Base-by-base conservation (phyloP, 2,329 filamentous ascomycete species). In the Fusarium nygamai region DNA sequence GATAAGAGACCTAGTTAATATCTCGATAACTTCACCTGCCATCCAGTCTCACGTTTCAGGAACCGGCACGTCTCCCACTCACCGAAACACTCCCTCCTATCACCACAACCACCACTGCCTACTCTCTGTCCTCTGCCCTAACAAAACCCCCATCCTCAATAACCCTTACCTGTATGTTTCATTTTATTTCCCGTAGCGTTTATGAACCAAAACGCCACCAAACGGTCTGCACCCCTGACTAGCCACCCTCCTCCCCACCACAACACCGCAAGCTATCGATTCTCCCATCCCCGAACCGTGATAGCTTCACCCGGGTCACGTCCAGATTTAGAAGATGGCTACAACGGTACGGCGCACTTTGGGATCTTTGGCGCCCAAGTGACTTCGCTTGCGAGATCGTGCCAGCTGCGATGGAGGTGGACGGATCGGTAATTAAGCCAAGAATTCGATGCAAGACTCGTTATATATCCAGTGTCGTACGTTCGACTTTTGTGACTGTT, bases 261-360 rank as follows among this genome's bases (percentile, higher is more conserved):
- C 44, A 29, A 44, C 56, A 71, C 69, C 67, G 61, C 51, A 61
- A n/a, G 67, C 71, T 74, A 74, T 72, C 56, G 71, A 73, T 71
- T 73, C 48, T 36, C 36, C 54, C 50, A 74, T 46, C 62, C 67
- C 66, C 58, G 57, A 71, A 61, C 20, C 34, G 61, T 38, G 53
- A 73, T 73, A 73, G 71, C 71, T 47, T 71, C 71, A 53, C 53
- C 47, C 29, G 29, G 51, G n/a, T 43, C 16, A 31, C 16, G 44
- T 74, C 67, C 58, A 51, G 67, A 50, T 53, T 50, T 67, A 71
- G 66, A 50, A 43, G 39, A 36, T 10, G 39, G 58, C 33, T 59
- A 16, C 31, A 63, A 68, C 41, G 29, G 34, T 50, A 19, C 43
- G 57, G 51, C 48, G 53, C 59, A 50, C 48, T 39, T 27, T 13